phyloP scores from a whole-genome alignment of 148 eudicot genomes.

The Linanthus parryae region DNA sequence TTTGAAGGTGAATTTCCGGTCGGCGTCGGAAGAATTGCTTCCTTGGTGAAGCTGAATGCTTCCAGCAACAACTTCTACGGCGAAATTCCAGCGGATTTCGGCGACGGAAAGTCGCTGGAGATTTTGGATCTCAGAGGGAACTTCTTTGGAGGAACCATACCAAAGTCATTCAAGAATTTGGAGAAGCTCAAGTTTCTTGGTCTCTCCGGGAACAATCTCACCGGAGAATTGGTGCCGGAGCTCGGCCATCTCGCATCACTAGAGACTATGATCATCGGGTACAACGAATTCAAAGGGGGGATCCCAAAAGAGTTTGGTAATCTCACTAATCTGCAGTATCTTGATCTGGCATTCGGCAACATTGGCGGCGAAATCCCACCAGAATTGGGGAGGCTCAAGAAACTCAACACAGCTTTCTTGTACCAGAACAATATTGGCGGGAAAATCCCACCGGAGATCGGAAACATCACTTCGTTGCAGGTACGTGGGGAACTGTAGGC shows the following conservation, averaged over 20 bases:
- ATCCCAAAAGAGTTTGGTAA: constrained; percentile 77
- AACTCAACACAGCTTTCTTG: constrained; percentile 49
- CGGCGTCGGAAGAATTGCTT: constrained; percentile 41
- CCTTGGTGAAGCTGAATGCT: constrained; percentile 41
- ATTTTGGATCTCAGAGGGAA: constrained; percentile 65
- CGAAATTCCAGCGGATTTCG: constrained; percentile 55
- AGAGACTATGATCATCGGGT: constrained; percentile 70
- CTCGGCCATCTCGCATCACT: constrained; percentile 47
- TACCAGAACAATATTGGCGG: constrained; percentile 60
- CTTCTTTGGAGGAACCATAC: constrained; percentile 60
- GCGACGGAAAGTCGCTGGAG: constrained; percentile 48
- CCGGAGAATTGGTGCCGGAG: constrained; percentile 51
- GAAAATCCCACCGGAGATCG: constrained; percentile 46
- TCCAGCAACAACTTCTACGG: constrained; percentile 79
- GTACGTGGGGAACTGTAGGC: background rate
- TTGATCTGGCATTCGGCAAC: constrained; percentile 69
- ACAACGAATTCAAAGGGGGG: constrained; percentile 53
- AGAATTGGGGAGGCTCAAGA: constrained; percentile 42
- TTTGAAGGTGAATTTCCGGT: constrained; percentile 50
- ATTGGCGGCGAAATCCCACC: constrained; percentile 54
- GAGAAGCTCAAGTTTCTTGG: constrained; percentile 60
- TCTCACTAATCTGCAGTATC: constrained; percentile 59
- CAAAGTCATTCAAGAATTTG: constrained; percentile 41
- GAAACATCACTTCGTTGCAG: constrained; percentile 39
- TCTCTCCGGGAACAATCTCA: constrained; percentile 78